Conservation (phyloP, 1,139 yeast genomes). For the Geotrichum australiense region DNA sequence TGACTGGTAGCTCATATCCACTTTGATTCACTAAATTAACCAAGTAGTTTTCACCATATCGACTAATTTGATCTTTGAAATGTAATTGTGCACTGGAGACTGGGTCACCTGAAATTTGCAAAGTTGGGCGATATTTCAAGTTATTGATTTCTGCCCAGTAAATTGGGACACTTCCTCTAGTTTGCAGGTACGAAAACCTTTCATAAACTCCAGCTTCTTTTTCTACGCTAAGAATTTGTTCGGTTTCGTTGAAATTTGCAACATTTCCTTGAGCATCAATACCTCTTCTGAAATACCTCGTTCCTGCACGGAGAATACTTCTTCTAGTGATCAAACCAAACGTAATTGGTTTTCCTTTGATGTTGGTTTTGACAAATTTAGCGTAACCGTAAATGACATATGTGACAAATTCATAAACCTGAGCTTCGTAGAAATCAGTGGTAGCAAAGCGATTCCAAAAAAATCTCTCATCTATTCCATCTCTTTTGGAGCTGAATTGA, state of each 20-base stretch:
- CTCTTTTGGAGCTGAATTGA: constrained; percentile 41
- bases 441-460: constrained; percentile 83
- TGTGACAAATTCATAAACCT: constrained; percentile 48
- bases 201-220: constrained; percentile 23
- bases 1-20: constrained; percentile 92
- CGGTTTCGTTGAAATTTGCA: constrained; percentile 95
- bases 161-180: constrained; percentile 97
- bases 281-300: constrained; percentile 94
- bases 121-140: constrained; percentile 74
- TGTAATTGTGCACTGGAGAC: constrained; percentile 65
- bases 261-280: constrained; percentile 57
- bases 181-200: constrained; percentile 35
- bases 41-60: constrained; percentile 75
- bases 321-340: constrained; percentile 77
- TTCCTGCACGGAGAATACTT: constrained; percentile 77
- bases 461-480: constrained; percentile 53
- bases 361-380: constrained; percentile 31
- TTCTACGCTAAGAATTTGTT: constrained; percentile 59
- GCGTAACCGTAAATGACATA: constrained; percentile 78
- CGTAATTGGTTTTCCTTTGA: constrained; percentile 48
- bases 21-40: constrained; percentile 88
- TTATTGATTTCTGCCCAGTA: constrained; percentile 94
- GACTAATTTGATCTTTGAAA: constrained; percentile 57
- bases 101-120: constrained; percentile 57
- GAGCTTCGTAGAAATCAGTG: constrained; percentile 44